Base-by-base conservation (phyloP, 257 asterid genomes). In the Rauvolfia tetraphylla region DNA sequence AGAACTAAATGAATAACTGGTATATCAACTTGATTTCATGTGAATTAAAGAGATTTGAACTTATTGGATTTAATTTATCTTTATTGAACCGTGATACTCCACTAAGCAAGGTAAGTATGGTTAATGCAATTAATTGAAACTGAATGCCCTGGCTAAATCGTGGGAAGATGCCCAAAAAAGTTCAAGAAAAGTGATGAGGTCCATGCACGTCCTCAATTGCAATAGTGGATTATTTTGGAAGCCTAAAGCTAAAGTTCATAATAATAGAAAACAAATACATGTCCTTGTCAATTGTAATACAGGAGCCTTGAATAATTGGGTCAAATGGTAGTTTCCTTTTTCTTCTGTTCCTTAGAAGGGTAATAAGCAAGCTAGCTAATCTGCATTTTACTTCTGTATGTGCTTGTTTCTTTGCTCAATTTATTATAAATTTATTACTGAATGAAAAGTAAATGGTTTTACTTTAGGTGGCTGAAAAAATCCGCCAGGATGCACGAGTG, bases 391-490 rank as follows among this genome's bases (percentile, higher is more conserved):
- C 68, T 14, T 66, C 18, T 42, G 38, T 49, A 41, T n/a, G 68
- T 76, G 73, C 6, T 66, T 25, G 51, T 75, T 58, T 71, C 42
- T 5, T 29, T 72, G 67, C 34, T 54, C 78, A 31, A 70, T 65
- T 83, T 33, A 38, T 36, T 15, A 44, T 13, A n/a, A n/a, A n/a
- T n/a, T n/a, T n/a, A n/a, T 49, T 72, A 76, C 63, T 80, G 38
- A n/a, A n/a, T n/a, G 61, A 63, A 31, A 79, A 73, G 73, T 73
- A 73, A 58, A 70, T 78, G 41, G 48, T 81, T 49, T 76, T 79
- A 58, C 61, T 71, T 78, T 76, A 95, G 99, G 96, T 93, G 79
- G 97, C 97, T 70, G 98, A 95, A 18, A 95, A 95, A 88, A 91
- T 95, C 80, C 98, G 98, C 9, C 78, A 42, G 71, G 90, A 95